Conservation (phyloP, 1,284 basidiomycete species). For the Phaffia rhodozyma region DNA sequence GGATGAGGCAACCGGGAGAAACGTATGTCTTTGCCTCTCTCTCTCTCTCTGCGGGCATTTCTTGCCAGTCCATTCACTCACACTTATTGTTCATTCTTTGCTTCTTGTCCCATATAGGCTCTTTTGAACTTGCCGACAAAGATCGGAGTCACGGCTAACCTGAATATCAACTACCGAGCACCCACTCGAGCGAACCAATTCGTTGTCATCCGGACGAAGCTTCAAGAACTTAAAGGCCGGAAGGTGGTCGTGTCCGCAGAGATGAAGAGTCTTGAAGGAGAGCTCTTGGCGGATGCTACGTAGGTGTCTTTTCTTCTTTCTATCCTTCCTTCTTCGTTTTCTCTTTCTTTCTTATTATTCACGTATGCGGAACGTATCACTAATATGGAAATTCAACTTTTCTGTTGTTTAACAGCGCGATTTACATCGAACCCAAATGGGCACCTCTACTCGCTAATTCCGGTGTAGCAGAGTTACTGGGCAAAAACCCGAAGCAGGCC, state of each 20-base stretch:
- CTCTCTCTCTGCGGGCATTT: neutral
- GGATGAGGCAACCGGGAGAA: conserved; percentile 74
- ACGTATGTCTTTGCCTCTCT: conserved; percentile 39
- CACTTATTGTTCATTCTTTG: neutral
- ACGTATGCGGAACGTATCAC: too few species aligned
- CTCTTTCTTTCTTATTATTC: neutral
- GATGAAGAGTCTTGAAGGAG: conserved; percentile 66
- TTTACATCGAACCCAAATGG: too few species aligned
- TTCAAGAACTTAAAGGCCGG: conserved; percentile 57
- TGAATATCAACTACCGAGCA: conserved; percentile 55
- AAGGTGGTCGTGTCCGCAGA: conserved; percentile 59
- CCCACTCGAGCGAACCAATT: conserved; percentile 66
- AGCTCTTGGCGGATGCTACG: conserved; percentile 66
- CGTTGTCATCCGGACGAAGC: conserved; percentile 39
- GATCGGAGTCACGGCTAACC: conserved; percentile 70
- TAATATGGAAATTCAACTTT: too few species aligned
- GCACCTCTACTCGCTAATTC: too few species aligned
- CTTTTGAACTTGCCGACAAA: conserved; percentile 71
- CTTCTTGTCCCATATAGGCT: conserved; percentile 43
- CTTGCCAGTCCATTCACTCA: neutral
- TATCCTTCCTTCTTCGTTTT: neutral
- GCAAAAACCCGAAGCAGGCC: too few species aligned
- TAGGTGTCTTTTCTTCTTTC: conserved; percentile 33
- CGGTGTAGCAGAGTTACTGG: too few species aligned
- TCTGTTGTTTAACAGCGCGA: neutral